Base-by-base conservation (phyloP, 805 yeast genomes). In the Wickerhamomyces kurtzmanii region DNA sequence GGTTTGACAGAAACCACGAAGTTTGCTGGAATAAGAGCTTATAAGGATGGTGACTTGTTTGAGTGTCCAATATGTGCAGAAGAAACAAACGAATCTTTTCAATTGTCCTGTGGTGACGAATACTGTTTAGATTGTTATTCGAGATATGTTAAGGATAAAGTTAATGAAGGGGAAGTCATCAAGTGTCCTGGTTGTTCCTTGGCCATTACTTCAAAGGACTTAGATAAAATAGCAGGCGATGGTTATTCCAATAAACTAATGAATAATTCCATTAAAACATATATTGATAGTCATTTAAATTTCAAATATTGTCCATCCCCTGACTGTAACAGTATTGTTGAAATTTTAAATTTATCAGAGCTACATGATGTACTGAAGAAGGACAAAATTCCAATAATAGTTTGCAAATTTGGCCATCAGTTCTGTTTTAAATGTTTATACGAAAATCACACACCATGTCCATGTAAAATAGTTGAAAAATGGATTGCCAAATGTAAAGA, bases 221-320 rank as follows among this genome's bases (percentile, higher is more conserved):
- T 53, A 32, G 67, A 70, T 38, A 51, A 46, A 33, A 51, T 50
- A 16, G 58, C 38, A 61, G 64, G 63, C 1, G 33, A 40, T 11
- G 48, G 50, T 7, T 41, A 49, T 6, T 46, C 59, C 31, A 32
- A 28, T 1, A 45, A 45, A 29, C 37, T 56, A 9, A 40, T 59
- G 38, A 40, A 46, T 20, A 54, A 54, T 11, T 57, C 65, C 0
- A 47, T 75, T 7, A 68, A 59, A 32, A 49, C 60, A 16, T 76
- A 64, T 42, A 67, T 78, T n/a, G 67, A 67, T 11, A 60, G 66
- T 26, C 65, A 68, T 32, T 49, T 57, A 29, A 45, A 61, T 25
- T 73, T 65, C 41, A 70, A 68, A 38, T 77, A 85, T 80, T 87
- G 97, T 51, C 95, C 96, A 0, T 77, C 81, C 1, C 77, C 87